Conservation (phyloP, 2,329 filamentous ascomycete genomes). For the Pseudogymnoascus sp. region DNA sequence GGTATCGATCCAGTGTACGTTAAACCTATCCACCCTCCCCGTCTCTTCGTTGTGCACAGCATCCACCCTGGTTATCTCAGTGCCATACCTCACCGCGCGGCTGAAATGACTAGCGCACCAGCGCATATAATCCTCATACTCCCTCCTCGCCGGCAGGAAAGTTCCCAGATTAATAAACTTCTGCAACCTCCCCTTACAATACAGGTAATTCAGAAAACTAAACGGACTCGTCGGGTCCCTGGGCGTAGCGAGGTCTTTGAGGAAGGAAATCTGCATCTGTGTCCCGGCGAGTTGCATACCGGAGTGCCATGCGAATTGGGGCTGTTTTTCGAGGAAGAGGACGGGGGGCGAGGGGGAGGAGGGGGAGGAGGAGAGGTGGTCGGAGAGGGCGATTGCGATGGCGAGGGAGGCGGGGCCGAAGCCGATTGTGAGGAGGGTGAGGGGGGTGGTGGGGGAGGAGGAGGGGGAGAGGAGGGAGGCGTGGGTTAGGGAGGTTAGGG, state of each 20-base stretch:
- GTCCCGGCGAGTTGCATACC: constrained; percentile 88
- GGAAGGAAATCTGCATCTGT: constrained; percentile 93
- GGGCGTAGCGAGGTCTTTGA: constrained; percentile 87
- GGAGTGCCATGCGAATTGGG: constrained; percentile 77
- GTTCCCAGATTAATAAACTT: constrained; percentile 85
- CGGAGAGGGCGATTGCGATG: constrained; percentile 81
- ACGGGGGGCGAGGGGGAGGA: constrained; percentile 47
- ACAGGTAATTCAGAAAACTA: constrained; percentile 92
- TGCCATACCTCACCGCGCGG: constrained; percentile 50
- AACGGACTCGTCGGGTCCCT: constrained; percentile 80
- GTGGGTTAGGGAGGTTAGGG: not conserved
- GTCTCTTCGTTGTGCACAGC: not conserved
- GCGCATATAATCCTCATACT: constrained; percentile 89
- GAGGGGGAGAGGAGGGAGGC: not conserved
- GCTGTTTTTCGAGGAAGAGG: constrained; percentile 77
- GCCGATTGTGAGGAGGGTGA: constrained; percentile 67
- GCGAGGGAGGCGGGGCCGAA: constrained; percentile 89
- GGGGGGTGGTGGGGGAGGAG: not conserved
- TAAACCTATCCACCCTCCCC: not conserved
- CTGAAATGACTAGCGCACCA: constrained; percentile 73
- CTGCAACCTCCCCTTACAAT: constrained; percentile 67
- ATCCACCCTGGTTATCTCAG: constrained; percentile 47
- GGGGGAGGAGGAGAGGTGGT: constrained; percentile 47
- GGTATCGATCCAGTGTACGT: not conserved
- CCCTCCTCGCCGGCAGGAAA: constrained; percentile 72